Percentiles rank a stretch among this genome's conserved stretches.
Conservation (phyloP, 2,329 filamentous ascomycete genomes). For the Coleophoma crateriformis region DNA sequence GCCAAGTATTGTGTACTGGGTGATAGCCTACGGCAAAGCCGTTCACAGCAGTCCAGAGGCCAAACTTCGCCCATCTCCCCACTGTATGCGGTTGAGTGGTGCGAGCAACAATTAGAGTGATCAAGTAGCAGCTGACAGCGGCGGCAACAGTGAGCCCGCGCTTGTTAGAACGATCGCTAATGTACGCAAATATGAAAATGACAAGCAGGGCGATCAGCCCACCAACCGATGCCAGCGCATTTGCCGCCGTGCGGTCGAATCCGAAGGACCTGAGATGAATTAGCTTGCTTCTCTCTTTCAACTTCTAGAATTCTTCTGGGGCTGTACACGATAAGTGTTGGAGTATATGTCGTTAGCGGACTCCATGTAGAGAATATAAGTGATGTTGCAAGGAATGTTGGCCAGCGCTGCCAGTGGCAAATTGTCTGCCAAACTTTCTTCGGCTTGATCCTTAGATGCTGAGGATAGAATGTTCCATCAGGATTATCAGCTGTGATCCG, state of each 20-base stretch:
- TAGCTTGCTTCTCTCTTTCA: too few relatives aligned
- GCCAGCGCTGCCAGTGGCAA: slow-evolving; percentile 19
- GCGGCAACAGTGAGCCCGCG: slow-evolving; percentile 30
- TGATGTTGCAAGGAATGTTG: slow-evolving; percentile 21
- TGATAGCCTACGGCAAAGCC: slow-evolving; percentile 17
- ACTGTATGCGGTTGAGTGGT: slow-evolving; percentile 12
- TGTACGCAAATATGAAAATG: slow-evolving; percentile 8
- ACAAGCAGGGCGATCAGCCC: slow-evolving; percentile 10
- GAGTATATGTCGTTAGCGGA: slow-evolving; percentile 24
- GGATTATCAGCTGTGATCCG: slow-evolving; percentile 38
- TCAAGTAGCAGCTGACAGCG: slow-evolving; percentile 30
- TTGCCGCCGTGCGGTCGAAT: slow-evolving; percentile 19
- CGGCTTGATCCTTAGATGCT: slow-evolving; percentile 28
- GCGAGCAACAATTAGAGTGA: slow-evolving; percentile 29
- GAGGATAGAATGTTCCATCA: slow-evolving; percentile 25
- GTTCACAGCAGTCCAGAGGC: slow-evolving; percentile 9
- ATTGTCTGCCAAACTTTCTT: slow-evolving; percentile 3
- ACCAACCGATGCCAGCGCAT: slow-evolving; percentile 22
- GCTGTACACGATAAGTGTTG: slow-evolving; percentile 15
- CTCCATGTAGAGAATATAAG: slow-evolving; percentile 9
- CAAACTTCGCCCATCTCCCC: slow-evolving; percentile 1
- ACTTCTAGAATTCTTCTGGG: too few relatives aligned
- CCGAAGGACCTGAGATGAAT: slow-evolving; percentile 8
- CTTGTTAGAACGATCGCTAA: slow-evolving; percentile 24
- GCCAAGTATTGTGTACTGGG: slow-evolving; percentile 23